Conservation (phyloP, 2,329 filamentous ascomycete species). For the Huntiella abstrusa region DNA sequence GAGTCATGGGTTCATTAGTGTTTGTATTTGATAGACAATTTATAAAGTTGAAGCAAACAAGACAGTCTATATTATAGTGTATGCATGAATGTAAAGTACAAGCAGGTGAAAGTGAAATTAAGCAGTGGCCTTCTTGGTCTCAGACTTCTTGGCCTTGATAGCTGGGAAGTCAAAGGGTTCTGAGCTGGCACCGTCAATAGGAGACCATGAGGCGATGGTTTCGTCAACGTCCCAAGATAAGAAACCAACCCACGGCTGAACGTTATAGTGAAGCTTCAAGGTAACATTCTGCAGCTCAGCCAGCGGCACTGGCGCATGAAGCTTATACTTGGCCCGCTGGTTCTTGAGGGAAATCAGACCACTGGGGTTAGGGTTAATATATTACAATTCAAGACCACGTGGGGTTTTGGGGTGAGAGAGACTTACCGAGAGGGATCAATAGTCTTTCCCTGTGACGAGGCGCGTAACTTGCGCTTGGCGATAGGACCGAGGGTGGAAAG, state of each 20-base stretch:
- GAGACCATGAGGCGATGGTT: constrained; percentile 44
- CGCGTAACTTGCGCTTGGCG: constrained; percentile 41
- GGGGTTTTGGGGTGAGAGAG: neutral
- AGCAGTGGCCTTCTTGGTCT: neutral
- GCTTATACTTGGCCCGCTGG: constrained; percentile 89
- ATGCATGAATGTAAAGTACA: too few species aligned
- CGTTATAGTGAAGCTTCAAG: constrained; percentile 78
- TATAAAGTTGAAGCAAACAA: too few species aligned
- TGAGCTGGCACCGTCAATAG: constrained; percentile 44
- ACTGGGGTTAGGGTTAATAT: constrained; percentile 19
- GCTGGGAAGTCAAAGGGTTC: constrained; percentile 45
- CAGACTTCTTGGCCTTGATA: constrained; percentile 37
- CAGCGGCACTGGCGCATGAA: constrained; percentile 73
- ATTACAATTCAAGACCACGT: neutral
- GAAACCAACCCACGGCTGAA: constrained; percentile 88
- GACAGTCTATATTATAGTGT: too few species aligned
- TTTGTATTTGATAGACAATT: too few species aligned
- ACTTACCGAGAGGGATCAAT: constrained; percentile 38
- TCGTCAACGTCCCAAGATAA: constrained; percentile 57
- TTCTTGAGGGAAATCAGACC: constrained; percentile 63
- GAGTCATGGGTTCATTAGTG: too few species aligned
- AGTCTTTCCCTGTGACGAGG: constrained; percentile 38
- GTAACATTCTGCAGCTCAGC: constrained; percentile 55
- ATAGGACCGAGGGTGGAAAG: constrained; percentile 40
- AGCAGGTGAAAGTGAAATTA: too few species aligned